These are phyloP conservation scores for Phytophthora macrochlamydospora DNA, from an alignment of 352 stramenopile species.

Conservation along the genomic window DNA sequence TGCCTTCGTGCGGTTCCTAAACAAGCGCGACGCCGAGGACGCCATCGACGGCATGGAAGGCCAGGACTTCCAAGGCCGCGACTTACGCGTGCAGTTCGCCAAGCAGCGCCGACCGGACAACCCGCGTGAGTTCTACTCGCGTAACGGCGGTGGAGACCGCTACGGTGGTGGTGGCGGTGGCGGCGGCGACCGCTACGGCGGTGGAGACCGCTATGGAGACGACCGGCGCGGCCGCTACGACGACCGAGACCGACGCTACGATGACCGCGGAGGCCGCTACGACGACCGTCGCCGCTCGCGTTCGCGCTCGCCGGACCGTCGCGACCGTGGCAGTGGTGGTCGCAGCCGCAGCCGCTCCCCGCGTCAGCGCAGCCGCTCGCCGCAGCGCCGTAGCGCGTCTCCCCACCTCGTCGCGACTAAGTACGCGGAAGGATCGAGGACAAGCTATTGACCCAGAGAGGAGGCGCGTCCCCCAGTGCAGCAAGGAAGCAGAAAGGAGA, in stretches of 20 bases:
- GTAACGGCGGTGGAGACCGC: conserved; percentile 28
- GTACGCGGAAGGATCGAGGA: conserved; percentile 4
- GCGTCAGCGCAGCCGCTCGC: conserved; percentile 50
- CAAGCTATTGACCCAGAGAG: conserved; percentile 1
- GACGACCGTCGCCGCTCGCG: conserved; percentile 32
- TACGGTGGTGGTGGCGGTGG: conserved; percentile 31
- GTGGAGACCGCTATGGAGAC: conserved; percentile 28
- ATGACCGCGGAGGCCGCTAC: conserved; percentile 34
- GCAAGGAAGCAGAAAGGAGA: conserved; percentile 18
- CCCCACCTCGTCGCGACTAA: conserved; percentile 59
- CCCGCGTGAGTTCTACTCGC: conserved; percentile 73
- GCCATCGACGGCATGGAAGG: conserved; percentile 80
- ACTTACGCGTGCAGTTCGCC: conserved; percentile 78
- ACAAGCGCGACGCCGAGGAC: conserved; percentile 89
- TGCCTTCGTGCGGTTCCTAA: conserved; percentile 89
- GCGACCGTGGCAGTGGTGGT: conserved; percentile 38
- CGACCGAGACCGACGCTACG: conserved; percentile 16
- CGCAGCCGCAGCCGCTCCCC: conserved; percentile 46
- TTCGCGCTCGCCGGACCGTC: conserved; percentile 39
- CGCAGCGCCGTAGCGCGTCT: conserved; percentile 37
- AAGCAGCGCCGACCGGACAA: conserved; percentile 81
- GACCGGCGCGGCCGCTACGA: conserved; percentile 15
- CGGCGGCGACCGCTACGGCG: conserved; percentile 33
- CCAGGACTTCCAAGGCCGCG: conserved; percentile 72
- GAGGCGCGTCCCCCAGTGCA: no score